Base-by-base conservation (phyloP, 1,139 yeast species). In the Saccharomyces pastorianus region DNA sequence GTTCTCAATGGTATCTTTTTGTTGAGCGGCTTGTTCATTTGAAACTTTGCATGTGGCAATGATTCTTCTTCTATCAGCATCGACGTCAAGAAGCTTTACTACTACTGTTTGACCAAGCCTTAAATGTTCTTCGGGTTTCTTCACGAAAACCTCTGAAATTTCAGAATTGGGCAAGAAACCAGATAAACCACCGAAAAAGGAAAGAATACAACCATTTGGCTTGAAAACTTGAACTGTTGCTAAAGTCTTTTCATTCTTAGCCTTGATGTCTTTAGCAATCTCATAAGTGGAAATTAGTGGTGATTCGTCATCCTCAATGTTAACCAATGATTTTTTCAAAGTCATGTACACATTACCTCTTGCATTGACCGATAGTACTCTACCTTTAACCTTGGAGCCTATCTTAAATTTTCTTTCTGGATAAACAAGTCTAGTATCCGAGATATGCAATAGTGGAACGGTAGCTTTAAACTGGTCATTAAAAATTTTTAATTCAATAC, bases 391-490 rank as follows among this genome's bases (percentile, higher is more conserved):
- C 61, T 84, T 86, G 51, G 85, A 75, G 8, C 96, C 98, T 51
- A 82, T 81, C 70, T 88, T 88, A 76, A 84, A 93, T 68, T 90
- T 88, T 74, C 93, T 82, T 71, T 93, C 98, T 5, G 99, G 99
- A 66, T 90, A 85, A 7, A 83, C 82, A 59, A 93, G 76, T 66
- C 83, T 85, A 57, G 87, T 79, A 69, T 93, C 99, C 60, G 96
- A 85, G 71, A 93, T 81, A 64, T 91, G 96, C 44, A 75, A 68
- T 32, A 82, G 76, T 23, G 90, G 87, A 88, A 5, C 90, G 3
- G 23, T 20, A 20, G 23, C 23, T 20, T 20, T 20, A 4, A 20
- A 20, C 3, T 20, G 23, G 23, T 78, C 79, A 51, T 82, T 84
- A 56, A 83, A 81, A 13, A 89, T 65, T 62, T 81, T 83, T 46